A percentile compares a stretch with the other conserved stretches of the same genome.
Evolutionary conservation across 2,329 filamentous ascomycete species (phyloP).

Genomic region (Zarea fungicola): DNA sequence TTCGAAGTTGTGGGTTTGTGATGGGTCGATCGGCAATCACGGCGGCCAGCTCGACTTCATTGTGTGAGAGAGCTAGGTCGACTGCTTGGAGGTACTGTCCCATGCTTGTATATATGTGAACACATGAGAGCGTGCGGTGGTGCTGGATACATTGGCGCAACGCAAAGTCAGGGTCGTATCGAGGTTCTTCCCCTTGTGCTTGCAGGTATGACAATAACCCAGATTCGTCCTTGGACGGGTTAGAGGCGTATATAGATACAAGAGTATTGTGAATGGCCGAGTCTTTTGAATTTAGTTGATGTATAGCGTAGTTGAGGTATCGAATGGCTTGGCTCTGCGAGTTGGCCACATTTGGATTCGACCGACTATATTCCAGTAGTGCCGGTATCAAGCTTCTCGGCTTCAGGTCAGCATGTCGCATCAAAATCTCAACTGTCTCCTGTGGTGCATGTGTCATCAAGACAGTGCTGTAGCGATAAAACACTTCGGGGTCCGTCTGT

Average conservation of each 20-base stretch:
- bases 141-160: conserved; percentile 93
- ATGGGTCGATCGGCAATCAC: conserved; percentile 83
- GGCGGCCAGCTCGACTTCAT: conserved; percentile 83
- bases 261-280: conserved; percentile 95
- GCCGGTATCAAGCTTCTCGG: conserved; percentile 87
- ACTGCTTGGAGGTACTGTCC: conserved; percentile 90
- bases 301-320: conserved; percentile 90
- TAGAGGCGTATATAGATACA: conserved; percentile 90
- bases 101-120: conserved; percentile 97
- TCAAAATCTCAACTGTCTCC: conserved; percentile 90
- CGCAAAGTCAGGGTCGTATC: conserved; percentile 93
- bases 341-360: conserved; percentile 57
- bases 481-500: conserved; percentile 86
- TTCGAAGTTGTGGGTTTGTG: conserved; percentile 73
- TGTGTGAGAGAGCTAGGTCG: conserved; percentile 82
- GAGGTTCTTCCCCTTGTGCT: conserved; percentile 78
- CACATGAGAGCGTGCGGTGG: conserved; percentile 85
- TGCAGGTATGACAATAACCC: conserved; percentile 85
- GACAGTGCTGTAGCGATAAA: conserved; percentile 96
- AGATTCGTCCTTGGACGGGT: conserved; percentile 76
- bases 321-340: conserved; percentile 84
- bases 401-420: conserved; percentile 82
- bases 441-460: conserved; percentile 83
- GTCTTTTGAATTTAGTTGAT: conserved; percentile 72
- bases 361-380: conserved; percentile 86